Percentiles rank a stretch among this genome's conserved stretches.
Conservation (phyloP, 768 basidiomycete genomes). For the Multifurca ochricompacta region DNA sequence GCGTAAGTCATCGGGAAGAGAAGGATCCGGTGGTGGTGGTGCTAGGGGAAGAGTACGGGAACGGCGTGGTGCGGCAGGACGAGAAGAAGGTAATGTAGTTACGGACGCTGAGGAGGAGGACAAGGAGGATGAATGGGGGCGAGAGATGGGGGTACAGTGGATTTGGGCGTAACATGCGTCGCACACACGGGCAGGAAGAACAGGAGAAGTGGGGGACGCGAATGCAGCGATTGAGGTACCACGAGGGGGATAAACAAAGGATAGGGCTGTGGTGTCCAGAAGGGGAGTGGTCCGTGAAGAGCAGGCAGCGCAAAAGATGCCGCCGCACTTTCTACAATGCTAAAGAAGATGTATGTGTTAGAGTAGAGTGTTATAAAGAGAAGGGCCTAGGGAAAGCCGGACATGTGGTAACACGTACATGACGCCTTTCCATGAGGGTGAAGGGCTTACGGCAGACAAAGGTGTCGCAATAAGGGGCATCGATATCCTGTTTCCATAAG, state of each 20-base stretch:
- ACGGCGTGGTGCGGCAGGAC: constrained; percentile 22
- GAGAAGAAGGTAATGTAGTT: constrained; percentile 4
- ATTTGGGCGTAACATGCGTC: constrained; percentile 73
- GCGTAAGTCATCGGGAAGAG: constrained; percentile 56
- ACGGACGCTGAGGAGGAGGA: constrained; percentile 26
- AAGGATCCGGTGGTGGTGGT: constrained; percentile 26
- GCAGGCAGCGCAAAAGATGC: constrained; percentile 63
- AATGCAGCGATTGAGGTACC: constrained; percentile 51
- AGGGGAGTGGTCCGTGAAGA: constrained; percentile 52
- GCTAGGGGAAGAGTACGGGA: constrained; percentile 29
- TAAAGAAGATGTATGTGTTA: constrained; percentile 22
- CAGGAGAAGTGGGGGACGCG: constrained; percentile 52
- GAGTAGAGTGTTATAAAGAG: not conserved
- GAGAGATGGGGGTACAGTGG: constrained; percentile 42
- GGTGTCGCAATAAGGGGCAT: constrained; percentile 61
- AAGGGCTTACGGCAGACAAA: constrained; percentile 61
- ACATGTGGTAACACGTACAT: constrained; percentile 40
- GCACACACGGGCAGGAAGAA: constrained; percentile 57
- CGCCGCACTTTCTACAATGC: constrained; percentile 84
- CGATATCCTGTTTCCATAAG: constrained; percentile 72
- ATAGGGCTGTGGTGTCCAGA: constrained; percentile 63
- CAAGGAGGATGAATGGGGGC: constrained; percentile 23
- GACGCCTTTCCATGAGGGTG: constrained; percentile 64
- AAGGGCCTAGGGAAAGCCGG: constrained; percentile 1
- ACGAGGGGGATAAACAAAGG: constrained; percentile 65